phyloP scores from a whole-genome alignment of 331 rosid genomes.

The Quercus phellos region DNA sequence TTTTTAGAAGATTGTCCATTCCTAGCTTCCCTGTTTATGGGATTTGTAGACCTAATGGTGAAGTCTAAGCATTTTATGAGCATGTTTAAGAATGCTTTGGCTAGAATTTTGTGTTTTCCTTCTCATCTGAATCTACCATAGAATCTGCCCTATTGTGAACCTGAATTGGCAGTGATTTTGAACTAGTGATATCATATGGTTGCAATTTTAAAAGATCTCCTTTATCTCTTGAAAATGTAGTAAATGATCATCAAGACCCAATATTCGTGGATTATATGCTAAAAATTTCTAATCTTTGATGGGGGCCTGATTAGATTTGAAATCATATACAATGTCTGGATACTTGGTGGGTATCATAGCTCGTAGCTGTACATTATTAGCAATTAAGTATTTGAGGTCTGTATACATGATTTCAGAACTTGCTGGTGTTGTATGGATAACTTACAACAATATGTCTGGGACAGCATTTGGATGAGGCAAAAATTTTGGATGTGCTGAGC shows the following conservation, averaged over 20 bases:
- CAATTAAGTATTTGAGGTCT: slow-evolving; percentile 22
- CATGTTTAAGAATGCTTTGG: background rate
- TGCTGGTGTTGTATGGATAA: slow-evolving; percentile 29
- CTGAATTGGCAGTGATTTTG: background rate
- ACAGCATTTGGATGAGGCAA: slow-evolving; percentile 57
- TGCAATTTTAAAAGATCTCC: background rate
- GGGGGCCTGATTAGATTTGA: background rate
- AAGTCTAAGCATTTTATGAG: background rate
- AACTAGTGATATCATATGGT: background rate
- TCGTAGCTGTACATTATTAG: background rate
- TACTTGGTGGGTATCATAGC: background rate
- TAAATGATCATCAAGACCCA: background rate
- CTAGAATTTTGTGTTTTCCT: background rate
- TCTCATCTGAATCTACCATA: background rate
- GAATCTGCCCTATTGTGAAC: background rate
- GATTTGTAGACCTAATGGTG: background rate
- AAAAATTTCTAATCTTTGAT: background rate
- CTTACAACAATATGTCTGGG: slow-evolving; percentile 30
- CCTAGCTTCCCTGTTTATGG: background rate
- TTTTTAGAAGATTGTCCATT: background rate
- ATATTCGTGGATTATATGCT: background rate
- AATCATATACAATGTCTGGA: background rate
- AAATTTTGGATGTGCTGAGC: slow-evolving; percentile 29
- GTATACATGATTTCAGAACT: slow-evolving; percentile 25
- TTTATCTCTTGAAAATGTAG: background rate